These are phyloP conservation scores for Podosphaera leucotricha DNA, from an alignment of 2,329 filamentous ascomycete genomes.

Conservation along the genomic window DNA sequence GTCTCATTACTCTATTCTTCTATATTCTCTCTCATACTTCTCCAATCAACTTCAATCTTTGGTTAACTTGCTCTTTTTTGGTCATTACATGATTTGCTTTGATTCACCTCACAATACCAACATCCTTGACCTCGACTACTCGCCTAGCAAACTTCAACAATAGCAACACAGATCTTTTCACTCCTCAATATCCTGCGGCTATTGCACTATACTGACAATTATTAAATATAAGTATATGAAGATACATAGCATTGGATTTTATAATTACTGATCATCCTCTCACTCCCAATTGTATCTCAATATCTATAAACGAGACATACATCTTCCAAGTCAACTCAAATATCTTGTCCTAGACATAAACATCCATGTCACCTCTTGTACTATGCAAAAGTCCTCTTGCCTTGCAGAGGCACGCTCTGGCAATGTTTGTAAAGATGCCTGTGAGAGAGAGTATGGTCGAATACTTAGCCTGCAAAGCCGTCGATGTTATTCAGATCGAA, in stretches of 20 bases:
- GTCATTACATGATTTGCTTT: not conserved
- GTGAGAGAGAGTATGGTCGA: constrained; percentile 56
- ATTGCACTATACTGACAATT: not conserved
- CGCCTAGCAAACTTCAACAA: not conserved
- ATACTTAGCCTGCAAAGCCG: constrained; percentile 51
- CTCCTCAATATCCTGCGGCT: not conserved
- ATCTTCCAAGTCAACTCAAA: not conserved
- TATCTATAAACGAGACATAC: not conserved
- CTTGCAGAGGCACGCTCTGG: constrained; percentile 46
- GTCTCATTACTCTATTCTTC: not conserved
- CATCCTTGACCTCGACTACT: not conserved
- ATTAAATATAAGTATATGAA: not conserved
- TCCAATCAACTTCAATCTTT: not conserved
- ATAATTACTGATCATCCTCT: not conserved
- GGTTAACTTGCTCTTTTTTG: not conserved
- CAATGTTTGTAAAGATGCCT: constrained; percentile 57
- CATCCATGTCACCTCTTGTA: not conserved
- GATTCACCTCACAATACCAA: not conserved
- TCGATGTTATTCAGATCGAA: constrained; percentile 63
- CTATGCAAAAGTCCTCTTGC: constrained; percentile 1
- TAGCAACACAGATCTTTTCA: not conserved
- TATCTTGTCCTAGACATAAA: not conserved
- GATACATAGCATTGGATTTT: not conserved
- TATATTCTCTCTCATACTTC: not conserved
- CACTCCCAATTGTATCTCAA: not conserved